Conservation (phyloP, 2,329 filamentous ascomycete species). For the Diaporthe humulicola region DNA sequence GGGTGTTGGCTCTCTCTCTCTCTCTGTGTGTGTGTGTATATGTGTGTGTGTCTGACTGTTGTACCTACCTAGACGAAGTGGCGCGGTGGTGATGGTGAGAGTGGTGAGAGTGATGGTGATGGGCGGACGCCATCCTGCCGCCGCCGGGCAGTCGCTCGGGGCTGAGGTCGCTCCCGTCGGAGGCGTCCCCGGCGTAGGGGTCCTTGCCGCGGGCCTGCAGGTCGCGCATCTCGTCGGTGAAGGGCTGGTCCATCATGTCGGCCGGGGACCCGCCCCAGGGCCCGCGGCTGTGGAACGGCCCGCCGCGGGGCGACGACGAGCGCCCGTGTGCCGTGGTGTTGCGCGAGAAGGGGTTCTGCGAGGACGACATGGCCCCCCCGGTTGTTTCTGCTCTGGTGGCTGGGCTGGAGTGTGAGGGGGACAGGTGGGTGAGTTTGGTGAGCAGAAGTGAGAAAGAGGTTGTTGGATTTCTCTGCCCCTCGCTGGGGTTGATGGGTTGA, state of each 20-base stretch:
- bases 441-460: neutral
- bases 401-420: neutral
- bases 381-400: neutral
- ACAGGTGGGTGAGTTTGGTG: neutral
- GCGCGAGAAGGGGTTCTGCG: slow-evolving; percentile 34
- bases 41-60: no score
- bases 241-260: slow-evolving; percentile 44
- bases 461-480: neutral
- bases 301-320: slow-evolving; percentile 44
- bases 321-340: slow-evolving; percentile 34
- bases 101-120: neutral
- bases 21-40: no score
- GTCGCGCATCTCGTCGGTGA: slow-evolving; percentile 68
- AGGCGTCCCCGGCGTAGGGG: slow-evolving; percentile 56
- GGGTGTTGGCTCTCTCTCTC: neutral
- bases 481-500: no score
- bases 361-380: slow-evolving; percentile 29
- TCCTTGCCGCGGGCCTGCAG: slow-evolving; percentile 71
- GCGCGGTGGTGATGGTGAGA: slow-evolving; percentile 7
- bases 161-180: slow-evolving; percentile 50
- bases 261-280: slow-evolving; percentile 50
- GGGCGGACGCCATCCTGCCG: neutral
- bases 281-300: slow-evolving; percentile 40
- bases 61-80: slow-evolving; percentile 9
- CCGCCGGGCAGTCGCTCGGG: slow-evolving; percentile 41